Evolutionary conservation across 192 early-diverging fungal genomes (phyloP).

Genomic region (Spizellomyces punctatus): DNA sequence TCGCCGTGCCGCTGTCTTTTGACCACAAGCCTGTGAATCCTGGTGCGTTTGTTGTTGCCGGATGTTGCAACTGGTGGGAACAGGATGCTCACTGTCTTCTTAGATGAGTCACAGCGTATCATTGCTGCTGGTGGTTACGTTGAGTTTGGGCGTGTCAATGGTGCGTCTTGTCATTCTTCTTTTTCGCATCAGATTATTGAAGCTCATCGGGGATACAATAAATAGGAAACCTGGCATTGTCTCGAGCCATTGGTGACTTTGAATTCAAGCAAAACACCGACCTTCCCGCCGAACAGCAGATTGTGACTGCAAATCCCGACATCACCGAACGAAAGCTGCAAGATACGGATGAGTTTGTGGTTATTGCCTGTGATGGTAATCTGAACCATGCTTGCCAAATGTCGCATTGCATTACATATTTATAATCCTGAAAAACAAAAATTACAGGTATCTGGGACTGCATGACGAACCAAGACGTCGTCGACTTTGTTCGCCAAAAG

Average conservation of each 20-base stretch:
- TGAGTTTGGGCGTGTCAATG: conserved; percentile 98
- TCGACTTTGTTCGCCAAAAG: conserved; percentile 78
- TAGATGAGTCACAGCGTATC: conserved; percentile 83
- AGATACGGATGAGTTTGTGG: conserved; percentile 88
- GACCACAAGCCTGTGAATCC: conserved; percentile 96
- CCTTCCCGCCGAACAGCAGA: conserved; percentile 82
- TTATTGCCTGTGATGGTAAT: conserved; percentile 94
- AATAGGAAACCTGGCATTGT: conserved; percentile 89
- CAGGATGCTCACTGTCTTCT: conserved; percentile 2
- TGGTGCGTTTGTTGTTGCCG: conserved; percentile 26
- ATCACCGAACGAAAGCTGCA: conserved; percentile 62
- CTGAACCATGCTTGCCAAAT: conserved; percentile 6
- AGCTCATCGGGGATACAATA: neutral
- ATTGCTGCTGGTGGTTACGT: conserved; percentile 93
- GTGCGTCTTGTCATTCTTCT: conserved; percentile 37
- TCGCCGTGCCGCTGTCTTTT: conserved; percentile 74
- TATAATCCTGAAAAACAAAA: neutral
- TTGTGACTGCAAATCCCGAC: conserved; percentile 92
- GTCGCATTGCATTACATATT: neutral
- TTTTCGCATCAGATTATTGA: neutral
- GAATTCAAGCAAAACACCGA: conserved; percentile 93
- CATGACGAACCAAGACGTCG: conserved; percentile 86
- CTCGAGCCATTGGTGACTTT: conserved; percentile 97
- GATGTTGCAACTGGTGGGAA: neutral
- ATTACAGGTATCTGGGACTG: conserved; percentile 96